Base-by-base conservation (phyloP, 805 yeast species). In the Kodamaea leandrae region DNA sequence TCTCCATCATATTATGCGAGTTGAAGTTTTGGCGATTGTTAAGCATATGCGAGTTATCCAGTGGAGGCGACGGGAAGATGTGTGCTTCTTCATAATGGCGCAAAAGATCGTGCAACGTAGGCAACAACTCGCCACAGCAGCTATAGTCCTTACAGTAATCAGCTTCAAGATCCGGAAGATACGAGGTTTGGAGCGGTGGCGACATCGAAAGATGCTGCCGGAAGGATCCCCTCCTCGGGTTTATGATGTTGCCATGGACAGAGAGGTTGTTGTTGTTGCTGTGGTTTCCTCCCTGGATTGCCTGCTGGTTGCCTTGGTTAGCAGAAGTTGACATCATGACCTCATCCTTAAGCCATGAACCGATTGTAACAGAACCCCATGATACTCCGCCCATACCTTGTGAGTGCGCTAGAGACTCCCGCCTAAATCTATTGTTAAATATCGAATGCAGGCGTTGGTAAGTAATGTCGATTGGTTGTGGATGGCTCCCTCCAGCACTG, bases 371-470 rank as follows among this genome's bases (percentile, higher is more conserved):
- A 2, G 96, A 89, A 16, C 98, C 98, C 96, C 97, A 91, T 6
- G 95, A 83, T 24, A 91, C 86, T 35, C 98, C 99, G 32, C 98
- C 98, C 83, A 93, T 86, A 8, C 98, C 98, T 60, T 88, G 96
- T 2, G 96, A 84, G 60, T 91, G 98, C 21, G 97, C 96, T 44
- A 93, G 80, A 43, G 90, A 81, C 54, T 91, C 98, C 49, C 97
- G 74, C 57, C 96, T 78, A 48, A 89, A 77, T 48, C 72, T 53
- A 26, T 61, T 58, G 46, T 53, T 57, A 49, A 68, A 64, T 30
- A 68, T 64, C 14, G 70, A 60, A 32, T 65, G 66, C 42, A 67
- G 68, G 39, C 69, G 63, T 47, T 62, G 68, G 51, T 65, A 63
- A 6, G 72, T 63, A 45, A 69, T 69, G 49, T 69, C 74, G 37